Conservation (phyloP, 768 basidiomycete genomes). For the Dictyophora rubrovolvata region DNA sequence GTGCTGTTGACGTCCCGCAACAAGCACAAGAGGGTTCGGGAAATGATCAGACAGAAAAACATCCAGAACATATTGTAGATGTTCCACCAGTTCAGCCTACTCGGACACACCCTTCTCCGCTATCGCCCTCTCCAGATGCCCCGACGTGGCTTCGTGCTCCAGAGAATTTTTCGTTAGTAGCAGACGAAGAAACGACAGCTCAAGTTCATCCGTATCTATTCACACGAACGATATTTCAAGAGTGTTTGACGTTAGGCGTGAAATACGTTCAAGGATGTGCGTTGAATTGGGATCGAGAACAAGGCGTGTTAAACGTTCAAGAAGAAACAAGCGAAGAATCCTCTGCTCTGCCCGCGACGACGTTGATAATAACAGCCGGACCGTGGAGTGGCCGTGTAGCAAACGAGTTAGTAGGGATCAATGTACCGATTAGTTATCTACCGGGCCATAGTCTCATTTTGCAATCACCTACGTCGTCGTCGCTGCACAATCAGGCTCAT, state of each 20-base stretch:
- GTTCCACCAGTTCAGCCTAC: constrained; percentile 2
- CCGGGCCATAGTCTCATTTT: constrained; percentile 6
- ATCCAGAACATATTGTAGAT: not conserved
- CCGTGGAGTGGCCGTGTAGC: constrained; percentile 25
- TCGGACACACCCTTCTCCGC: constrained; percentile 13
- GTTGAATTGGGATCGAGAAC: constrained; percentile 14
- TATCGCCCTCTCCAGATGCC: not conserved
- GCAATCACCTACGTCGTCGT: not conserved
- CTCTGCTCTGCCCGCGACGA: constrained; percentile 20
- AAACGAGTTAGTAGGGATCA: not conserved
- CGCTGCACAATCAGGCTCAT: not conserved
- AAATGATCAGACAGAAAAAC: constrained; percentile 11
- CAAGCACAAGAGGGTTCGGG: constrained; percentile 12
- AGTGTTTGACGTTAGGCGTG: constrained; percentile 20
- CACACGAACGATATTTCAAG: constrained; percentile 23
- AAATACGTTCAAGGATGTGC: constrained; percentile 21
- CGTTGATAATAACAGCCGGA: constrained; percentile 26
- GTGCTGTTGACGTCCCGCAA: constrained; percentile 11
- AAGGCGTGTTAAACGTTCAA: constrained; percentile 4
- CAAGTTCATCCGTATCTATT: constrained; percentile 17
- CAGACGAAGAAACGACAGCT: constrained; percentile 4
- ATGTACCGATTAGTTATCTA: constrained; percentile 1
- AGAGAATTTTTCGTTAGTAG: not conserved
- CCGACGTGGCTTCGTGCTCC: not conserved
- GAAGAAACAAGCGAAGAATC: not conserved